Base-by-base conservation (phyloP, 495 filamentous ascomycete genomes). In the Penicillium verhagenii region DNA sequence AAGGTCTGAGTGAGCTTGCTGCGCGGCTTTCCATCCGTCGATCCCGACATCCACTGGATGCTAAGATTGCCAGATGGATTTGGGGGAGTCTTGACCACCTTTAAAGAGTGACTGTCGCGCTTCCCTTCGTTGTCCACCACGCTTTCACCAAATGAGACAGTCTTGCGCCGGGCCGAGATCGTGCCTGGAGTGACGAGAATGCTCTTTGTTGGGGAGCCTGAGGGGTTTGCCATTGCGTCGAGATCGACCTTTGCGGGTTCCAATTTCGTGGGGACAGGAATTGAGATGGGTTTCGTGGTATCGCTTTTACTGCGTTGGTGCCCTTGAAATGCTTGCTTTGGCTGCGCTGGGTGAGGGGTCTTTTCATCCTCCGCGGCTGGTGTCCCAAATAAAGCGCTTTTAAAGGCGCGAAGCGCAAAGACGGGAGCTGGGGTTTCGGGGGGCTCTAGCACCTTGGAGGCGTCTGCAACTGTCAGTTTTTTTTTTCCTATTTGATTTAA, bases 371-470 rank as follows among this genome's bases (percentile, higher is more conserved):
- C 71, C 20, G 75, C 78, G 18, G 80, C 83, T 16, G 91, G 90
- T 3, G 90, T 93, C 29, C 95, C 94, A 76, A 96, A 97, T 31
- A 98, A 68, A 16, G 89, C 92, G 51, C 88, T 92, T 63, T 89
- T 94, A 71, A 97, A 85, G 16, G 94, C 95, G 62, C 92, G 91
- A 52, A 94, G 83, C 11, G 92, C 93, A 74, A 98, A 97, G 2
- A 96, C 82, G 20, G 92, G 91, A 23, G 91, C 95, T 10, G 94
- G 95, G 6, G 94, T 97, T 57, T 96, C 90, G 54, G 93, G 94
- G 7, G 81, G 78, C 40, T 96, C 91, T 43, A 67, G 51, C 29
- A 72, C 53, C 54, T 64, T 73, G 26, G 72, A 71, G 56, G 69
- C 64, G 54, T 72, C 73, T 76, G 24, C 45, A 47, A 25, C 43